Conservation (phyloP, 2,329 filamentous ascomycete genomes). For the Fusarium odoratissimum region DNA sequence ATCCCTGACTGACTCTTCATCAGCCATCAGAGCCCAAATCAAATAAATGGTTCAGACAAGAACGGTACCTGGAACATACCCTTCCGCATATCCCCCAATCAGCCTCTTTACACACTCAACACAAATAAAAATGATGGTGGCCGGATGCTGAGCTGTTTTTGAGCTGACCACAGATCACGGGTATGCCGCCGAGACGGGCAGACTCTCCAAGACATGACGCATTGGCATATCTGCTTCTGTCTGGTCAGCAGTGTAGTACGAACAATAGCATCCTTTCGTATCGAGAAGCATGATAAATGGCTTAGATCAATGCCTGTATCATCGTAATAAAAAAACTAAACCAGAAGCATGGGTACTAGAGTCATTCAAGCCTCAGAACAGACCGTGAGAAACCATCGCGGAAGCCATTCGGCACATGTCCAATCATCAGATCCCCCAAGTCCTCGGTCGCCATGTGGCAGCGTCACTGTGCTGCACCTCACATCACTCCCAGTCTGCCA, state of each 20-base stretch:
- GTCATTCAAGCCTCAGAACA: slow-evolving; percentile 2
- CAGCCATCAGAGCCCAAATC: slow-evolving; percentile 8
- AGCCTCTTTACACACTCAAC: slow-evolving; percentile 13
- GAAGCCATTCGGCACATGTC: slow-evolving; percentile 19
- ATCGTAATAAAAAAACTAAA: slow-evolving; percentile 1
- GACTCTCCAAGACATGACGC: slow-evolving; percentile 26
- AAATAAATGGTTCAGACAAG: slow-evolving; percentile 23
- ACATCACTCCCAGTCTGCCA: slow-evolving; percentile 12
- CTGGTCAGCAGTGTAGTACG: slow-evolving; percentile 34
- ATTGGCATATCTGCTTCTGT: slow-evolving; percentile 12
- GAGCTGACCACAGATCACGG: slow-evolving; percentile 43
- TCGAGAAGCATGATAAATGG: not conserved
- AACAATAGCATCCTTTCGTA: slow-evolving; percentile 22
- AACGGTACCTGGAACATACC: slow-evolving; percentile 33
- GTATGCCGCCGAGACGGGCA: slow-evolving; percentile 31
- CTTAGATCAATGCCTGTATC: slow-evolving; percentile 10
- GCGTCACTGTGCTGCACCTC: slow-evolving; percentile 31
- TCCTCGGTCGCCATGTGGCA: slow-evolving; percentile 42
- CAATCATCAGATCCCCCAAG: slow-evolving; percentile 31
- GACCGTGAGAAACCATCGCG: not conserved
- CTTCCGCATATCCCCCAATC: slow-evolving; percentile 33
- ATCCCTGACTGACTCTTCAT: slow-evolving; percentile 26
- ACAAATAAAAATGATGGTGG: slow-evolving; percentile 24
- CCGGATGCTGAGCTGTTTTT: slow-evolving; percentile 43
- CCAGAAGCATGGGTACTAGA: slow-evolving; percentile 1